A percentile compares a stretch with the other conserved stretches of the same genome.
These are phyloP conservation scores for Paramecium pentaurelia DNA, from an alignment of 73 alveolate genomes.

Conservation along the genomic window DNA sequence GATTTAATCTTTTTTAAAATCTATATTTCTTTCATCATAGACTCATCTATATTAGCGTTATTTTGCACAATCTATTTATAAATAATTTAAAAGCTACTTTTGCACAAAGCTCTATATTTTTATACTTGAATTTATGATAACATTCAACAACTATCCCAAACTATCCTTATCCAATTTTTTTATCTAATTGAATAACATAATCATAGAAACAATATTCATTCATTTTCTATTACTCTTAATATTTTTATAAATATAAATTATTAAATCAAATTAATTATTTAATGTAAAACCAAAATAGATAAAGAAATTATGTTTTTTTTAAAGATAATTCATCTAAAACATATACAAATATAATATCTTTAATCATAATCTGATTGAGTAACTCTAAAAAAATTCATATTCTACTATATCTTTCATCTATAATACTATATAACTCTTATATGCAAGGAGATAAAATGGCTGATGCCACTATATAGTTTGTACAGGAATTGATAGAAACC, in stretches of 20 bases:
- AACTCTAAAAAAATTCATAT: constrained; percentile 13
- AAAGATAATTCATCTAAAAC: constrained; percentile 33
- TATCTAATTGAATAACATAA: background rate
- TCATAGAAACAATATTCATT: background rate
- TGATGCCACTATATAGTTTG: background rate
- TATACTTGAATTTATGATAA: background rate
- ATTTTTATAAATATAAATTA: no score
- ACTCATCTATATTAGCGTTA: background rate
- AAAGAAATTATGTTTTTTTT: no score
- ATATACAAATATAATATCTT: constrained; percentile 18
- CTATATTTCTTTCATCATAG: background rate
- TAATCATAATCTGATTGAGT: background rate
- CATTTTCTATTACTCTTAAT: background rate
- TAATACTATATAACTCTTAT: background rate
- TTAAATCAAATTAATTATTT: no score
- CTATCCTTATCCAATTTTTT: background rate
- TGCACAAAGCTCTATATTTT: background rate
- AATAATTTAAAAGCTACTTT: background rate
- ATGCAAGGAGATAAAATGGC: background rate
- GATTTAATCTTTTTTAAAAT: background rate
- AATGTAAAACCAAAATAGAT: no score
- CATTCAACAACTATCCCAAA: background rate
- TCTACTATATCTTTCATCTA: constrained; percentile 14
- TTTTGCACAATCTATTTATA: background rate
- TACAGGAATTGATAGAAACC: background rate